Evolutionary conservation across 805 yeast species (phyloP).

Genomic region (Wickerhamomyces rabaulensis): DNA sequence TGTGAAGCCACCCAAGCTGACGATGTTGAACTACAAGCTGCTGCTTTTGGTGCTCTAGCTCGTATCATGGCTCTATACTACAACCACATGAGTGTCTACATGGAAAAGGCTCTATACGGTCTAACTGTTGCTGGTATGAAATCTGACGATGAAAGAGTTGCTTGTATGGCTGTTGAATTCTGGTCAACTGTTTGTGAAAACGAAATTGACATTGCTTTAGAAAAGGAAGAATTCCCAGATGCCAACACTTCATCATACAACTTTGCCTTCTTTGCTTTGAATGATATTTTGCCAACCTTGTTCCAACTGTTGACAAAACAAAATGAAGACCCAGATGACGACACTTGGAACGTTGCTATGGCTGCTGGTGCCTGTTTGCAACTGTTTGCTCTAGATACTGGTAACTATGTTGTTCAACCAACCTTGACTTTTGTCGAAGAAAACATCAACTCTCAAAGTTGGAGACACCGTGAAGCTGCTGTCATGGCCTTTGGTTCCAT

Average conservation of each 20-base stretch:
- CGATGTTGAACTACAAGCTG: constrained; percentile 77
- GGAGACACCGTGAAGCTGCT: constrained; percentile 93
- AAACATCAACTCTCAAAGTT: constrained; percentile 53
- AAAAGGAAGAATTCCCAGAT: constrained; percentile 55
- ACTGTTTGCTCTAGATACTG: constrained; percentile 87
- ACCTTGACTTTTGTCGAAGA: constrained; percentile 79
- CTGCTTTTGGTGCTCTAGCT: constrained; percentile 94
- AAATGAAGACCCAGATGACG: constrained; percentile 91
- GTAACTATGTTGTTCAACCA: constrained; percentile 79
- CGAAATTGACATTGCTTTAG: constrained; percentile 75
- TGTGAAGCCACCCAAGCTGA: constrained; percentile 97
- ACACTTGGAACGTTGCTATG: constrained; percentile 97
- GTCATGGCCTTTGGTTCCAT: constrained; percentile 99
- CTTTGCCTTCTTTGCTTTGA: constrained; percentile 80
- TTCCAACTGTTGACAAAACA: constrained; percentile 77
- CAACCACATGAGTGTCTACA: constrained; percentile 83
- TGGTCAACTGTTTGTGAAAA: constrained; percentile 99
- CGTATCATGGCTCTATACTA: constrained; percentile 88
- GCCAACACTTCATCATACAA: constrained; percentile 54
- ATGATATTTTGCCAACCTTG: constrained; percentile 84
- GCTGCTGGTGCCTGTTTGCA: constrained; percentile 98
- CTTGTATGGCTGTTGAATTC: constrained; percentile 98
- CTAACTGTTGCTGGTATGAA: constrained; percentile 91
- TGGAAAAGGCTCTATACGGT: constrained; percentile 94
- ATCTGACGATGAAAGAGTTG: constrained; percentile 73